Conservation (phyloP, 768 basidiomycete genomes). For the Tylopilus vinaceipallidus region DNA sequence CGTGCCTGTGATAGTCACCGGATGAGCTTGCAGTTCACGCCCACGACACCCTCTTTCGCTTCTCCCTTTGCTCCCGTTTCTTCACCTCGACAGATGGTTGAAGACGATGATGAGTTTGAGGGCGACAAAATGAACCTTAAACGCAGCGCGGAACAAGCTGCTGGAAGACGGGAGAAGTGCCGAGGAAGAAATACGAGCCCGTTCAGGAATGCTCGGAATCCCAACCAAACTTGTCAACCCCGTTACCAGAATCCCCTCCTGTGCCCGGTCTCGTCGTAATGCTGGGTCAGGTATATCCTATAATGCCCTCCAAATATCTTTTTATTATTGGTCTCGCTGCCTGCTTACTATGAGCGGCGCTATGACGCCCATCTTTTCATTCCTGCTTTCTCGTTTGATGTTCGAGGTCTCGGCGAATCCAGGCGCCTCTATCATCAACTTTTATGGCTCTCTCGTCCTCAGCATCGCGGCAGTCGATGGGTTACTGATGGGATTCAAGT, state of each 20-base stretch:
- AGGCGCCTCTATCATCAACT: conserved; percentile 61
- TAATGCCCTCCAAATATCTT: conserved; percentile 70
- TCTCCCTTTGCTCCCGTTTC: conserved; percentile 14
- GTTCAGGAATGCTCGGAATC: not conserved
- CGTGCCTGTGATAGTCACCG: conserved; percentile 28
- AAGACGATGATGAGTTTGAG: conserved; percentile 42
- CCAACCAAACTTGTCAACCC: conserved; percentile 1
- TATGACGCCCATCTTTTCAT: conserved; percentile 91
- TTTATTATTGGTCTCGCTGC: conserved; percentile 66
- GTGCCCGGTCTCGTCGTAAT: conserved; percentile 33
- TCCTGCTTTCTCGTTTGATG: conserved; percentile 77
- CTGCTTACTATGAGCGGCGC: conserved; percentile 68
- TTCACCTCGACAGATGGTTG: conserved; percentile 22
- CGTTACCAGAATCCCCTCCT: not conserved
- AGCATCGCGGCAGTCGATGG: conserved; percentile 76
- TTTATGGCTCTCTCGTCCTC: conserved; percentile 71
- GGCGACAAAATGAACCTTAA: conserved; percentile 44
- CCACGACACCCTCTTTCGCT: conserved; percentile 45
- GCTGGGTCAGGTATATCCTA: conserved; percentile 59
- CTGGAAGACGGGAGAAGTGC: conserved; percentile 34
- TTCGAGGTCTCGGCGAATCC: conserved; percentile 74
- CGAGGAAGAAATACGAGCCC: conserved; percentile 8
- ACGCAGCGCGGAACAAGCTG: conserved; percentile 39
- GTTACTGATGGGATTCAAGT: conserved; percentile 69
- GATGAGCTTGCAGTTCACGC: conserved; percentile 67